phyloP scores from a whole-genome alignment of 805 yeast genomes.

The Metschnikowia proteae region DNA sequence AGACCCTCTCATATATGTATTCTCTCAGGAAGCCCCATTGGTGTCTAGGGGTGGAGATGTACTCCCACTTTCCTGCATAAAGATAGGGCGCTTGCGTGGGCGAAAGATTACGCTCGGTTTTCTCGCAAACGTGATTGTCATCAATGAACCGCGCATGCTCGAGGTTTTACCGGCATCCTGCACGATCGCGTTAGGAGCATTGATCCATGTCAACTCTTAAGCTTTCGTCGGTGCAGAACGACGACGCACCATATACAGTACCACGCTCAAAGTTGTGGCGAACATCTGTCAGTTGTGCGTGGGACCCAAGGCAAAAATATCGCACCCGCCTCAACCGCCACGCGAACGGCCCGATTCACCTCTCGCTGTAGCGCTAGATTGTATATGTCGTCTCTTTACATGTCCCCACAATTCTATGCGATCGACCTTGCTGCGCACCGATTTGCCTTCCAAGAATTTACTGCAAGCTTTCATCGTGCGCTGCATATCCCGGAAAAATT shows the following conservation, averaged over 20 bases:
- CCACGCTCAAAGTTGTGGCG: background rate
- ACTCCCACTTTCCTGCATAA: background rate
- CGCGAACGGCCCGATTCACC: background rate
- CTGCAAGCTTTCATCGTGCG: background rate
- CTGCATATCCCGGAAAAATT: background rate
- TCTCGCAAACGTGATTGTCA: background rate
- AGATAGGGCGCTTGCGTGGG: background rate
- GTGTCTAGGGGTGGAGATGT: background rate
- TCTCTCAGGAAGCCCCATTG: no score
- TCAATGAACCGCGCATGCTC: slow-evolving; percentile 1
- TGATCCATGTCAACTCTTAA: slow-evolving; percentile 2
- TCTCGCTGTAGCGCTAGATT: background rate
- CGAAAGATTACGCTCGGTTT: background rate
- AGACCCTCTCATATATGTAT: no score
- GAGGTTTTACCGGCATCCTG: slow-evolving; percentile 3
- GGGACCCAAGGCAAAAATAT: background rate
- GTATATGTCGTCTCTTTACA: background rate
- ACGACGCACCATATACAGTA: background rate
- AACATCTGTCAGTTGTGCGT: background rate
- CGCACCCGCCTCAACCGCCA: background rate
- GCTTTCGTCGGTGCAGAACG: slow-evolving; percentile 1
- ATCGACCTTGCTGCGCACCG: background rate
- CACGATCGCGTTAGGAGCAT: background rate
- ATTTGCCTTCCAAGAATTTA: background rate
- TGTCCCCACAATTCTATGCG: background rate